Evolutionary conservation across 345 rosid species (phyloP), one percentile per base, ranked within the genome.

Genomic region (Geranium brycei): DNA sequence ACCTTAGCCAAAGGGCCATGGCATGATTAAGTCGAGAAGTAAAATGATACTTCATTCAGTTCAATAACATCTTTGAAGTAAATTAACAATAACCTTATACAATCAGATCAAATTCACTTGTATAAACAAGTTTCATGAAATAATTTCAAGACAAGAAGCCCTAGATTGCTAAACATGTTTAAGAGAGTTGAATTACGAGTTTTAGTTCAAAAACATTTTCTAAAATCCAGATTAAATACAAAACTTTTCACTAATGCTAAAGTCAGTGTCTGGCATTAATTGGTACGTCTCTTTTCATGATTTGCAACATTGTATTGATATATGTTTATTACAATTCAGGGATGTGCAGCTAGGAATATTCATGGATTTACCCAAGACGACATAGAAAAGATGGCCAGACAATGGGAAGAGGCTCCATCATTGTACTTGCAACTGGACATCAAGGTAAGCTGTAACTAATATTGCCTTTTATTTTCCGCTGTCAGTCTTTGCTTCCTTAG

Each of bases 291-390:
- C 1, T 17, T 1, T n/a, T n/a, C 23, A 12, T 58, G 18, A n/a
- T 17, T 17, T 58, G 19, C 19, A 58, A 18, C 18, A 28, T 16
- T 19, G 13, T 19, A 2, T 19, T 31, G 31, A 19, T 59, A 19
- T 59, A 71, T 62, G 56, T 66, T 55, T 69, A 47, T 23, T 23
- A 60, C 65, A 69, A 73, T 70, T 62, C 85, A 92, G 98, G 98
- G 98, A 40, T 92, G 98, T 74, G 93, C 98, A 30, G 98, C 95
- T 63, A 86, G 98, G 80, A 89, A 92, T 66, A 80, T 92, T 59
- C 96, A 89, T 71, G 87, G 95, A 59, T 83, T 92, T 78, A 82
- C 87, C 71, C 71, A 83, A 58, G 90, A 85, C 72, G 88, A 86
- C 68, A 81, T 92, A 70, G 85, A 81, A 67, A 73, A 76, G 83